A percentile compares a stretch with the other conserved stretches of the same genome.
phyloP scores from a whole-genome alignment of 208 protist genomes.

The Acanthamoeba lenticulata region DNA sequence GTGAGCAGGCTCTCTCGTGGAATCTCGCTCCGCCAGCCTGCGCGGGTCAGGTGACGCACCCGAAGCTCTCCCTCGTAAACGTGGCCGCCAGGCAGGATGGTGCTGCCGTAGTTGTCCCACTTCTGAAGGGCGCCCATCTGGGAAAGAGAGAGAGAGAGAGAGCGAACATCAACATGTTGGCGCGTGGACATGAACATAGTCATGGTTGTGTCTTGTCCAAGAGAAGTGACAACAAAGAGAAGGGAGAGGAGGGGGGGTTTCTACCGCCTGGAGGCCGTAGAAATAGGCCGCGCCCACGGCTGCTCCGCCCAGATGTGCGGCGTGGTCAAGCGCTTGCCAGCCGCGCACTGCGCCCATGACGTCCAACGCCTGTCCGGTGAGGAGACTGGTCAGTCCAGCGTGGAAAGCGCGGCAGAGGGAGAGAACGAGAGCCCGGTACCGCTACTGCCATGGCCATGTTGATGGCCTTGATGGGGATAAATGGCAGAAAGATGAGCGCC shows the following conservation, averaged over 20 bases:
- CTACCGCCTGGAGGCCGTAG: not conserved
- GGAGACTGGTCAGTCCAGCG: not conserved
- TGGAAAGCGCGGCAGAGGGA: not conserved
- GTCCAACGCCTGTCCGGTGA: not conserved
- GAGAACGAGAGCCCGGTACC: not conserved
- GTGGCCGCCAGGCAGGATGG: not conserved
- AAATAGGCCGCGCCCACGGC: not conserved
- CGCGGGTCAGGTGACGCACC: not conserved
- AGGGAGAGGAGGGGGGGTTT: too few relatives aligned
- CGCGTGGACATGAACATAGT: not conserved
- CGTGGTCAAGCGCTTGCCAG: not conserved
- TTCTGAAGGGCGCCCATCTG: not conserved
- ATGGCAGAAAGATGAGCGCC: slow-evolving; percentile 34
- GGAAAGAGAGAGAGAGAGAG: not conserved
- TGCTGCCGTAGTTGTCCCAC: not conserved
- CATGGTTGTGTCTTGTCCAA: too few relatives aligned
- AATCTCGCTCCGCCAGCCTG: not conserved
- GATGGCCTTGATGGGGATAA: not conserved
- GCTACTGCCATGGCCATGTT: not conserved
- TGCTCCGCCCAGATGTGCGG: slow-evolving; percentile 9
- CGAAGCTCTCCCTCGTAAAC: not conserved
- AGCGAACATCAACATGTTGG: too few relatives aligned
- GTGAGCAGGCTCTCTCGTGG: too few relatives aligned
- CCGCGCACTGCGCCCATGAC: not conserved
- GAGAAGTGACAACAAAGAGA: too few relatives aligned